Evolutionary conservation across 148 eudicot genomes (phyloP), one percentile per base, ranked within the genome.

Genomic region (Linanthus parryae): DNA sequence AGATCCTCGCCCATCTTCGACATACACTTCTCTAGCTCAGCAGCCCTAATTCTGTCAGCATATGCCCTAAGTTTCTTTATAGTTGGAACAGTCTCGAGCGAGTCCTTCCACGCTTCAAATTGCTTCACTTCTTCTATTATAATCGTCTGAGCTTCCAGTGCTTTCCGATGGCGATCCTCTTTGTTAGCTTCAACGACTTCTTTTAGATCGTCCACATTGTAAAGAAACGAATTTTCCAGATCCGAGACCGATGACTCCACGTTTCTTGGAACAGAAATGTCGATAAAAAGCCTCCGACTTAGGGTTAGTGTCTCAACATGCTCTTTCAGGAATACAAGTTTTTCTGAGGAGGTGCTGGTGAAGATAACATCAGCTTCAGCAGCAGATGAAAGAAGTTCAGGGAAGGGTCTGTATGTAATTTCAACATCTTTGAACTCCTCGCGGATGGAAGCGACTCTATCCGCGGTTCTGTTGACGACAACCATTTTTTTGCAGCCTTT

Each of bases 201-300:
- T 40, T 73, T 50, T 46, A 77, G 68, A 66, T 77, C 83, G 53
- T 77, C 83, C 65, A 73, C 83, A 30, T 77, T 77, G 70, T 66
- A 77, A 20, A 77, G 58, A 15, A 37, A 22, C 23, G 59, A 64
- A 38, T 39, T 42, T 48, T 60, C 70, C 19, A 77, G 46, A 31
- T 60, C 70, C 1, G 83, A 69, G 27, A 77, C 68, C 6, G 70
- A 40, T 3, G 78, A 27, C 44, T 49, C 83, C 51, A 77, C 83
- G 18, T 73, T 73, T 45, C 83, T 62, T n/a, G 83, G 83, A 51
- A 77, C 79, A 7, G 83, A 63, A 18, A 77, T 66, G 49, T 77
- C 83, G 7, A 77, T 25, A 19, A 77, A 77, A n/a, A 73, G 46
- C 69, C 71, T 69, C 25, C 14, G 57, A n/a, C 73, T 59, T 4